Evolutionary conservation across 495 filamentous ascomycete species (phyloP).

Genomic region (Cryomyces antarcticus): DNA sequence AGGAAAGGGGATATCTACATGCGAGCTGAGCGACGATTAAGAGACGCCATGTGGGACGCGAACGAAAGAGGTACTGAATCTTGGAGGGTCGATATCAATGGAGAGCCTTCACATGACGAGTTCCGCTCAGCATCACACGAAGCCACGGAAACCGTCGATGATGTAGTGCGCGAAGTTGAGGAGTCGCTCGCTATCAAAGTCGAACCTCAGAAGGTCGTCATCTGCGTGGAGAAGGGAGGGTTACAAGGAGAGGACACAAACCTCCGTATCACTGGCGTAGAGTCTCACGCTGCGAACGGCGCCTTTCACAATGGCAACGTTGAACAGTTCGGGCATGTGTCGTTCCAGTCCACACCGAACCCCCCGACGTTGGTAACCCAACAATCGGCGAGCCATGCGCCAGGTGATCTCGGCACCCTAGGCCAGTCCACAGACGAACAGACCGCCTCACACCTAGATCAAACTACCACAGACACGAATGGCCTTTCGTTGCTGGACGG

Average conservation of each 20-base stretch:
- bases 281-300: not conserved
- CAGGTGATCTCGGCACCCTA: not conserved
- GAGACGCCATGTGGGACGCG: constrained; percentile 9
- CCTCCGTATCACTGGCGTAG: not conserved
- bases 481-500: not conserved
- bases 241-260: constrained; percentile 11
- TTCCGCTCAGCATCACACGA: too few relatives aligned
- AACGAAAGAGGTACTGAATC: constrained; percentile 2
- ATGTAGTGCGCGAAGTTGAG: constrained; percentile 16
- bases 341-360: not conserved
- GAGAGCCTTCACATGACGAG: not conserved
- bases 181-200: constrained; percentile 12
- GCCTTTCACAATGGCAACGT: not conserved
- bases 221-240: constrained; percentile 20
- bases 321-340: not conserved
- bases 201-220: constrained; percentile 10
- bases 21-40: constrained; percentile 15
- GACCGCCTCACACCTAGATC: not conserved
- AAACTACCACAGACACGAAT: not conserved
- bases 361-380: too few relatives aligned
- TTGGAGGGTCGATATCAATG: not conserved
- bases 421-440: not conserved
- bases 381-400: not conserved
- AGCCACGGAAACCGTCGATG: constrained; percentile 9
- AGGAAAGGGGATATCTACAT: constrained; percentile 29